Percentiles rank a stretch among this genome's conserved stretches.
phyloP scores from a whole-genome alignment of 148 eudicot species.

The Silene latifolia region DNA sequence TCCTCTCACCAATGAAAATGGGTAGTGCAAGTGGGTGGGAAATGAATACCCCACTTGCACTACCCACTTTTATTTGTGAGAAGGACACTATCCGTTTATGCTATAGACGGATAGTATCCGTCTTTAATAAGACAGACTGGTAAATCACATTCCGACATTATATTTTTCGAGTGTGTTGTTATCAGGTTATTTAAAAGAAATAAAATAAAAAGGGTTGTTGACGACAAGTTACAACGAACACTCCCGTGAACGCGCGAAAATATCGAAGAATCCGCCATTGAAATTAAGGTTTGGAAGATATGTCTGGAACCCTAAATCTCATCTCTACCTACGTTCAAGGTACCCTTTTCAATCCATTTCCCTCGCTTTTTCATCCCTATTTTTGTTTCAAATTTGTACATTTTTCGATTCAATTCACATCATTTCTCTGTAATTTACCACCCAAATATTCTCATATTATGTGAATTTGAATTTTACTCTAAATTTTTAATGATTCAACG shows the following conservation, averaged over 20 bases:
- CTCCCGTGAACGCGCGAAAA: background rate
- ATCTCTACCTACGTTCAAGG: conserved; percentile 46
- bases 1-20: no score
- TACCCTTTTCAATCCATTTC: conserved; percentile 16
- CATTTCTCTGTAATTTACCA: background rate
- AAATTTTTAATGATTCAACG: background rate
- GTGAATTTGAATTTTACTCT: background rate
- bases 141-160: no score
- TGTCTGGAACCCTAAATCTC: conserved; percentile 56
- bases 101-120: no score
- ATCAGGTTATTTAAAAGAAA: no score
- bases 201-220: no score
- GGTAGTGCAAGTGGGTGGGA: no score
- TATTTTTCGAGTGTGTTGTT: no score
- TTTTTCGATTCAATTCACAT: background rate
- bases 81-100: no score
- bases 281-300: conserved; percentile 22
- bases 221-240: no score
- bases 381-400: background rate
- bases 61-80: no score
- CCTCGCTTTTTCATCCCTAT: background rate
- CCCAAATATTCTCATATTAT: background rate
- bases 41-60: no score
- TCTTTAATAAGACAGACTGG: no score
- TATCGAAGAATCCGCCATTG: conserved; percentile 27